Conservation (phyloP, 2,329 filamentous ascomycete genomes). For the Coniella vitis region DNA sequence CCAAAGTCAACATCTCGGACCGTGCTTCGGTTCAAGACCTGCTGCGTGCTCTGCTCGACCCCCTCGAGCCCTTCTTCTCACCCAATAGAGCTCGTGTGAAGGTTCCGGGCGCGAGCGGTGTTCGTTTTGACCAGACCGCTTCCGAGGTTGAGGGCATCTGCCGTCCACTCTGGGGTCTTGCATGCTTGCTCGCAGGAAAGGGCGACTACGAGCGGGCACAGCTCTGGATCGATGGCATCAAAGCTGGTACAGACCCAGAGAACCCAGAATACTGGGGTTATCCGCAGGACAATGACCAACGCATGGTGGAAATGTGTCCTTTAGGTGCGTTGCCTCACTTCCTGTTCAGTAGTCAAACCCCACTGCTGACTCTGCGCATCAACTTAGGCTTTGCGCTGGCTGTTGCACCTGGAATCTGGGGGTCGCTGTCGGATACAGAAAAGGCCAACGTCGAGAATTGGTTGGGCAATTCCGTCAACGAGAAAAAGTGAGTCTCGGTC, state of each 20-base stretch:
- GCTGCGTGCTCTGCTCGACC: constrained; percentile 58
- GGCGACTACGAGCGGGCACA: constrained; percentile 56
- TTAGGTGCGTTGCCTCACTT: constrained; percentile 40
- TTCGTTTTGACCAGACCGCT: constrained; percentile 69
- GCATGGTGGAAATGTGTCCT: constrained; percentile 82
- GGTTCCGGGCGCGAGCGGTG: constrained; percentile 62
- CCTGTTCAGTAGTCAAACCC: neutral
- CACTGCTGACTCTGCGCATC: neutral
- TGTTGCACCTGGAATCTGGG: constrained; percentile 61
- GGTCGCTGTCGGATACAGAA: constrained; percentile 54
- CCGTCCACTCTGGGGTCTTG: constrained; percentile 69
- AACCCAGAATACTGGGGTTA: constrained; percentile 70
- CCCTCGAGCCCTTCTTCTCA: constrained; percentile 66
- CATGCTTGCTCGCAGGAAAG: constrained; percentile 61
- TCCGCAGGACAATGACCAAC: constrained; percentile 68
- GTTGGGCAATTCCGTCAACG: constrained; percentile 69
- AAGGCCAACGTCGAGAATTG: constrained; percentile 61
- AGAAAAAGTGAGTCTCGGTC: constrained; percentile 51
- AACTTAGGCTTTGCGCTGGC: constrained; percentile 58
- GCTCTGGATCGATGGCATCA: constrained; percentile 64
- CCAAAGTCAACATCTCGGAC: constrained; percentile 42
- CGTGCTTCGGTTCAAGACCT: constrained; percentile 54
- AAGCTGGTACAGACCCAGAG: constrained; percentile 63
- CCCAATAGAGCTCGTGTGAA: constrained; percentile 57
- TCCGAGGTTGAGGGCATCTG: constrained; percentile 72